Conservation (phyloP, 2,329 filamentous ascomycete species). For the Rhinocladiella similis region DNA sequence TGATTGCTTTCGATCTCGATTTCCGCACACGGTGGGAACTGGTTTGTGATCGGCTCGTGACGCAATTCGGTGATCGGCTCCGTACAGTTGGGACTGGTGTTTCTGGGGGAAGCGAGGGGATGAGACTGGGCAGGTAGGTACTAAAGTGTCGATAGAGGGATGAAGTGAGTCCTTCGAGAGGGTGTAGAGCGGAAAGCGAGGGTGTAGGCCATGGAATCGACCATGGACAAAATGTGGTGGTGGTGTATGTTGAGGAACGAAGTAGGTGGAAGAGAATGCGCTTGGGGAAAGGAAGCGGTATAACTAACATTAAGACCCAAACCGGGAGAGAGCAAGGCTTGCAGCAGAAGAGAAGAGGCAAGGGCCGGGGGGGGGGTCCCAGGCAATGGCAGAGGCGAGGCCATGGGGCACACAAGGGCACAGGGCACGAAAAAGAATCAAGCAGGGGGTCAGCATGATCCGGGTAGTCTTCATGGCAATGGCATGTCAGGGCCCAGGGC, state of each 20-base stretch:
- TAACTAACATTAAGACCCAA: not conserved
- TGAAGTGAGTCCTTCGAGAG: not conserved
- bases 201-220: not conserved
- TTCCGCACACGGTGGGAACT: slow-evolving; percentile 14
- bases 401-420: slow-evolving; percentile 6
- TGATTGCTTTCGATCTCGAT: not conserved
- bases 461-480: slow-evolving; percentile 3
- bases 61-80: slow-evolving; percentile 21
- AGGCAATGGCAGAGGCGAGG: slow-evolving; percentile 8
- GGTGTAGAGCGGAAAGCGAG: slow-evolving; percentile 5
- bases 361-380: slow-evolving; percentile 10
- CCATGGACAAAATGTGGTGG: not conserved
- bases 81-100: slow-evolving; percentile 15
- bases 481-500: not conserved
- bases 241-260: not conserved
- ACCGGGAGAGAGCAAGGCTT: slow-evolving; percentile 14
- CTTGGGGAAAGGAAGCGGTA: not conserved
- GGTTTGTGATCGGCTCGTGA: slow-evolving; percentile 23
- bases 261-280: not conserved
- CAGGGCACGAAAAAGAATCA: slow-evolving; percentile 20
- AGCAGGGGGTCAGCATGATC: slow-evolving; percentile 8
- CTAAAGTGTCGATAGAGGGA: slow-evolving; percentile 4
- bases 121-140: not conserved
- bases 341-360: too few relatives aligned
- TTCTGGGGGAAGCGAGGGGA: slow-evolving; percentile 1